Conservation (phyloP, 192 early-diverging fungal species). For the Linnemannia elongata region DNA sequence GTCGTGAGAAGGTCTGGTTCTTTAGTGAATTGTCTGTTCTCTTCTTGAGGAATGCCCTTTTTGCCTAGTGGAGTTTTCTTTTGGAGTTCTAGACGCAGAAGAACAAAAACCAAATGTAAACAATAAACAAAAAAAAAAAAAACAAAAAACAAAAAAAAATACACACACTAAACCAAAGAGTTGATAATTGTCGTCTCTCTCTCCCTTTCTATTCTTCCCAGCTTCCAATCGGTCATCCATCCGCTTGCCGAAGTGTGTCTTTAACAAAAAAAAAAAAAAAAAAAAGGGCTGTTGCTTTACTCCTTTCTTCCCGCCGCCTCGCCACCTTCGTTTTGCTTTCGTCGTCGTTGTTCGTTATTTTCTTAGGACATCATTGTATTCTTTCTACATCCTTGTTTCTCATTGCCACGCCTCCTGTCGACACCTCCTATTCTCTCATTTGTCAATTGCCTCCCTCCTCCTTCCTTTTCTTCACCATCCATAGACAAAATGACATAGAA, state of each 20-base stretch:
- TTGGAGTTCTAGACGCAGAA: neutral
- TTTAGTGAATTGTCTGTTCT: neutral
- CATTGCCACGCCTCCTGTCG: neutral
- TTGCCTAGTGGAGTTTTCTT: too few relatives aligned
- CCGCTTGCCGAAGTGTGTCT: neutral
- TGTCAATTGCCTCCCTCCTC: neutral
- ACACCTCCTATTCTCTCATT: neutral
- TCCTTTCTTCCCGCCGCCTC: neutral
- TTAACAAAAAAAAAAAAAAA: neutral
- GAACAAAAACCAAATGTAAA: slow-evolving; percentile 3
- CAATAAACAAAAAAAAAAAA: neutral
- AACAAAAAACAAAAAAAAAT: neutral
- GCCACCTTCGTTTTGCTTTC: neutral
- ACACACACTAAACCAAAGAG: too few relatives aligned
- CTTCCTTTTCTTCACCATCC: neutral
- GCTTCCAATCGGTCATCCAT: neutral
- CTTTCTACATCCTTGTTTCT: neutral
- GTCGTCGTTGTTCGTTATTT: neutral
- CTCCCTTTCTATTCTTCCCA: neutral
- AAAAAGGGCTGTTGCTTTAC: neutral
- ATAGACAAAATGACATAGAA: neutral
- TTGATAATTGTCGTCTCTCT: neutral
- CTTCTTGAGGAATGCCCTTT: neutral
- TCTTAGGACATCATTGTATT: too few relatives aligned
- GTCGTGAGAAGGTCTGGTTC: neutral